phyloP scores from a whole-genome alignment of 257 asterid species.

The Mitragyna speciosa region DNA sequence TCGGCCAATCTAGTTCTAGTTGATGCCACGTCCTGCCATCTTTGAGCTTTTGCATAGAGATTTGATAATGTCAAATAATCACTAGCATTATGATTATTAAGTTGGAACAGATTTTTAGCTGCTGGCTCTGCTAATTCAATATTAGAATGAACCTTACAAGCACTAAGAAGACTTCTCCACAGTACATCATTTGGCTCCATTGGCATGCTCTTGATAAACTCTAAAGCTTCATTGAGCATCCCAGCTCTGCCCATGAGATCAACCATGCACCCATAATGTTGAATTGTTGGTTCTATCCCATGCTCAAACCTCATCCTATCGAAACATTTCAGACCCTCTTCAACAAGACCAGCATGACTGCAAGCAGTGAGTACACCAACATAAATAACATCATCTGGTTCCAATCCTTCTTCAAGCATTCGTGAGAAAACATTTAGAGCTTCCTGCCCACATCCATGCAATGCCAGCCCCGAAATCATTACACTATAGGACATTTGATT shows the following conservation, averaged over 20 bases:
- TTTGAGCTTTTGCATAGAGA: constrained; percentile 58
- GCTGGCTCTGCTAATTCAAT: constrained; percentile 58
- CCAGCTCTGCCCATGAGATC: constrained; percentile 74
- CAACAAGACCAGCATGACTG: constrained; percentile 57
- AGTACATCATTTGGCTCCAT: constrained; percentile 60
- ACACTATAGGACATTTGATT: constrained; percentile 65
- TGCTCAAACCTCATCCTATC: constrained; percentile 53
- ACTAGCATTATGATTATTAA: constrained; percentile 48
- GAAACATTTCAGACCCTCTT: constrained; percentile 51
- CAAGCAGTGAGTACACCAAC: constrained; percentile 74
- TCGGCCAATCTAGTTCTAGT: constrained; percentile 45
- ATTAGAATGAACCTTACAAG: constrained; percentile 58
- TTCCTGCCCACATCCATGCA: constrained; percentile 57
- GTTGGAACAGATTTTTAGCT: constrained; percentile 36
- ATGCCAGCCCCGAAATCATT: constrained; percentile 65
- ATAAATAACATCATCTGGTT: constrained; percentile 66
- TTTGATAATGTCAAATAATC: constrained; percentile 62
- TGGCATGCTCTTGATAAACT: constrained; percentile 56
- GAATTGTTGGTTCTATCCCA: constrained; percentile 52
- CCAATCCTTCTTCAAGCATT: constrained; percentile 56
- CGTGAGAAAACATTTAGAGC: constrained; percentile 47
- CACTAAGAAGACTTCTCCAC: constrained; percentile 73
- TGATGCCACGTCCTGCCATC: constrained; percentile 53
- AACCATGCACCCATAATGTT: constrained; percentile 82
- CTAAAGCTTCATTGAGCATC: constrained; percentile 48